A percentile compares a stretch with the other conserved stretches of the same genome.
Conservation (phyloP, 73 alveolate genomes). For the Paramecium pentaurelia region DNA sequence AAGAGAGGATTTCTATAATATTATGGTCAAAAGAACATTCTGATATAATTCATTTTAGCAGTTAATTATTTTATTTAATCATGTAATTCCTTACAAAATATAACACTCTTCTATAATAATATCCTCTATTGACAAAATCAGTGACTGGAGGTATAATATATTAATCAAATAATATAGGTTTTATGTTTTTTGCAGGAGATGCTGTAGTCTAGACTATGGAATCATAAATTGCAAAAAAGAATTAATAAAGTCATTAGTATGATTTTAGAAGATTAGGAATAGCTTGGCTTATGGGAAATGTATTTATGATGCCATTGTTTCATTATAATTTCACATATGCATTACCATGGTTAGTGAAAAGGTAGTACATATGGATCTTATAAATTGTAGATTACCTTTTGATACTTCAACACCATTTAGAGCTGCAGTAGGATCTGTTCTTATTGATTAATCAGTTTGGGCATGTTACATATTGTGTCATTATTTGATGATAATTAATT, state of each 20-base stretch:
- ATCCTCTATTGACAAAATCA: slow-evolving; percentile 26
- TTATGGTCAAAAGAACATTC: slow-evolving; percentile 70
- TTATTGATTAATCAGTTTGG: slow-evolving; percentile 24
- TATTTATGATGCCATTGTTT: slow-evolving; percentile 40
- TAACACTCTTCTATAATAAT: not conserved
- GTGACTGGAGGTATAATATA: slow-evolving; percentile 9
- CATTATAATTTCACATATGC: slow-evolving; percentile 33
- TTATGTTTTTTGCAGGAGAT: not conserved
- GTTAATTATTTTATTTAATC: not conserved
- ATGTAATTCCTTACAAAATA: slow-evolving; percentile 3
- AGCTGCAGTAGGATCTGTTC: slow-evolving; percentile 8
- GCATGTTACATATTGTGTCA: not conserved
- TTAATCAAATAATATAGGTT: not conserved
- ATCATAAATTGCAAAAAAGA: not conserved
- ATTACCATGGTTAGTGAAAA: slow-evolving; percentile 30
- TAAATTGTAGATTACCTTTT: not conserved
- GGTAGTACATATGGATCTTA: not conserved
- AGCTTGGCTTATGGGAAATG: slow-evolving; percentile 50
- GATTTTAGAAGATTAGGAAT: not conserved
- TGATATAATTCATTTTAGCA: not conserved
- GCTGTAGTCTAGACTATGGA: not conserved
- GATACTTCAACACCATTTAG: slow-evolving; percentile 21
- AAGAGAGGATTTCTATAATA: slow-evolving; percentile 94
- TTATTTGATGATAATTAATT: slow-evolving; percentile 20
- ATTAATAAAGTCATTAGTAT: not conserved